phyloP scores from a whole-genome alignment of 2,329 filamentous ascomycete species.

The Aspergillus ibericus region DNA sequence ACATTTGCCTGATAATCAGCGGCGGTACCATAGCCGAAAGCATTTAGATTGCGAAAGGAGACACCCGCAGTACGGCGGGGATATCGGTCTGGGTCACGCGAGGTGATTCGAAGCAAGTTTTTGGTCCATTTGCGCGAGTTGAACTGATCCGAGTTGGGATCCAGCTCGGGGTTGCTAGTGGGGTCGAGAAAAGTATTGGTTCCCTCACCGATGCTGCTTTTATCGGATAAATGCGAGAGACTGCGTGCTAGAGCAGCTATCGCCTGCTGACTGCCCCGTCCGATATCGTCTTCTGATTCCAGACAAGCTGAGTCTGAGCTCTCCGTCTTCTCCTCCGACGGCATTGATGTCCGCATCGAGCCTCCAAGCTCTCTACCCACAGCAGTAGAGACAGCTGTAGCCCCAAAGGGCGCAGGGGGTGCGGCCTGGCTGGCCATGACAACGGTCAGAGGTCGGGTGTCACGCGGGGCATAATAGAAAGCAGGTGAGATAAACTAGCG shows the following conservation, averaged over 20 bases:
- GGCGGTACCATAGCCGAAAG: constrained; percentile 45
- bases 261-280: constrained; percentile 22
- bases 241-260: constrained; percentile 32
- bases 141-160: constrained; percentile 45
- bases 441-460: neutral
- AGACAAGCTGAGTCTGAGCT: constrained; percentile 26
- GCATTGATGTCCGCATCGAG: neutral
- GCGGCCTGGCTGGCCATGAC: constrained; percentile 16
- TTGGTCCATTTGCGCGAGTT: constrained; percentile 48
- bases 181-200: constrained; percentile 40
- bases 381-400: constrained; percentile 10
- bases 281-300: constrained; percentile 27
- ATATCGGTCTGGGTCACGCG: constrained; percentile 33
- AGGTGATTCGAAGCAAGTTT: constrained; percentile 36
- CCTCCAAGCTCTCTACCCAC: constrained; percentile 7
- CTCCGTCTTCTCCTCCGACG: constrained; percentile 17
- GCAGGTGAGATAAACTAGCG: neutral
- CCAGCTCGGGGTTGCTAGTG: constrained; percentile 37
- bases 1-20: constrained; percentile 49
- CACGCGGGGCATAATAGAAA: neutral
- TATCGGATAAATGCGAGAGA: constrained; percentile 31
- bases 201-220: constrained; percentile 19
- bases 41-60: constrained; percentile 47
- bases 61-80: constrained; percentile 40
- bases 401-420: constrained; percentile 21